Base-by-base conservation (phyloP, 164 flowering plant genomes). In the Litsea cubeba region DNA sequence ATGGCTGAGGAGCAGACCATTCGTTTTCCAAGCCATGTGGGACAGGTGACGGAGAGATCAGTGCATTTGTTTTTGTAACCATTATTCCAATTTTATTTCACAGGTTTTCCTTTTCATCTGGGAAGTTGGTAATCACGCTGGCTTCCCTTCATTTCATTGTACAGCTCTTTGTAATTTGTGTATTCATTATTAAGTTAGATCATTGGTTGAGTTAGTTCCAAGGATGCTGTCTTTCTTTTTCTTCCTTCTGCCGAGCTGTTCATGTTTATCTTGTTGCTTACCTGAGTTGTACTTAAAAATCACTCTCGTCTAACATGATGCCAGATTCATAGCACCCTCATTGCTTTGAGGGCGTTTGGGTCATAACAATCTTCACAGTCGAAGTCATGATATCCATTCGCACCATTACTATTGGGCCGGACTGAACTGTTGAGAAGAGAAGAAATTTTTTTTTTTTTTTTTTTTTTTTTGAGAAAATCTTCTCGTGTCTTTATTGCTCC, bases 1-100 rank as follows among this genome's bases (percentile, higher is more conserved):
- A 22, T 96, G 99, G 99, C 82, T 96, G 82, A 90, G 84, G 87
- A 88, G 80, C 81, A 92, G 99, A 84, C 85, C 84, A 20, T 50
- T 89, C 22, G 75, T 87, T 28, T 93, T 78, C 70, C 92, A 92
- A 65, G 91, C 94, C 28, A 83, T 67, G 85, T 88, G 91, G 89
- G 97, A 92, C 79, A 77, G 46, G 64, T 77, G 76, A 77, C 23
- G 1, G 63, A 50, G 65, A n/a, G 25, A 4, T 30, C 35, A 65
- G 18, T 57, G 32, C 35, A n/a, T 54, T 70, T 78, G 87, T 83
- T 86, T 84, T 80, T 86, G 83, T 82, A 54, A 85, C 84, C 88
- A 81, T 85, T 81, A 68, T 72, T 63, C 66, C 28, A 54, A 69
- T 78, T 84, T 78, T 78, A 68, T 70, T 69, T 74, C 57, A 46